Evolutionary conservation across 495 filamentous ascomycete genomes (phyloP), one percentile per base, ranked within the genome.

Genomic region (Xylaria sp.): DNA sequence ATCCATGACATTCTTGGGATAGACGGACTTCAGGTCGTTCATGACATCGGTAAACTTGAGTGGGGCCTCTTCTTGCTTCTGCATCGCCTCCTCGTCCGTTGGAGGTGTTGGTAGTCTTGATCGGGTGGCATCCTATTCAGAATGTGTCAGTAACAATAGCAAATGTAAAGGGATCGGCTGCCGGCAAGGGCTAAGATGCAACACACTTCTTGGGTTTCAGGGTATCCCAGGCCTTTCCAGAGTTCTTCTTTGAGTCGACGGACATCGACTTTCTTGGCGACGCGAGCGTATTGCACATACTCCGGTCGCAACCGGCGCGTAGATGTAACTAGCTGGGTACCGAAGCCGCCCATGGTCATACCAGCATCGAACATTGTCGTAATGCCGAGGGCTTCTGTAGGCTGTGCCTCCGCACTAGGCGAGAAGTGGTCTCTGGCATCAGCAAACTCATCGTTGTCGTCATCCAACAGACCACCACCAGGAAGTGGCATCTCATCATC

Each of bases 251-350:
- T 99, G 75, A 99, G 82, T 77, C 94, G 84, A 61, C 95, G 86
- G 0, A 98, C 94, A 77, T 99, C 97, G n/a, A 99, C 97, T 85
- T 98, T 99, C 88, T 97, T 99, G 17, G 97, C 97, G 31, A 97
- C 92, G 35, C 94, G 87, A 21, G 97, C 97, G 79, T 97, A 99
- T 78, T 97, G 93, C 37, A 99, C 93, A 71, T 99, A 98, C 79
- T 98, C 96, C 0, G 96, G 97, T 73, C 95, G 82, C 41, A 95
- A 78, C 55, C 96, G 84, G 61, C 95, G 82, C 71, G 86, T 92
- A 77, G 95, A 92, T 14, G 95, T 97, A n/a, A 99, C 94, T 11
- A 99, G 85, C 76, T 97, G 93, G 9, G 93, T 93, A 0, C 96
- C 96, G 80, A 97, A 98, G 26, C 92, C 93, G 71, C 86, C 85